Base-by-base conservation (phyloP, 139 green algal species). In the Chlamydomonas incerta region DNA sequence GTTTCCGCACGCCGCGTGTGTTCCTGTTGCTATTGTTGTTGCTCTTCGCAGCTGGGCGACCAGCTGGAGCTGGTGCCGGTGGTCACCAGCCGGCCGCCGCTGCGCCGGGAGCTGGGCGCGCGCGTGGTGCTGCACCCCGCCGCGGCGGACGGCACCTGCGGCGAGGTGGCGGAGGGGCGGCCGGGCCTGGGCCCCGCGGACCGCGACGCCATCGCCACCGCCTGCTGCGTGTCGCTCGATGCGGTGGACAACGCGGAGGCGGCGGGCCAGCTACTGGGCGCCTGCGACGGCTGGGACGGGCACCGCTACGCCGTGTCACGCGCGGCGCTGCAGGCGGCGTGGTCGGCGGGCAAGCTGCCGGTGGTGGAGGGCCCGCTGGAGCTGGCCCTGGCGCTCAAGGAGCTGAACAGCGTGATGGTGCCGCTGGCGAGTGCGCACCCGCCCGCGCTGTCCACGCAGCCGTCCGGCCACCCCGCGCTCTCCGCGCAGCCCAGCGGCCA, bases 351-450 rank as follows among this genome's bases (percentile, higher is more conserved):
- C 46, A 87, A 84, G 77, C 58, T 91, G 67, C 76, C 89, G 5
- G 67, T 95, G 26, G 31, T 94, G 52, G 90, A 94, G 68, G 92
- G 60, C 13, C 87, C 90, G 3, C 60, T 92, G 37, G 70, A 72
- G 41, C 67, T 93, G 29, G 90, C 81, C 13, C 11, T 69, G 28
- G 87, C 87, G 29, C 66, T 90, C 11, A 84, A 86, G 77, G 83
- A 74, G 65, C 71, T 71, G 11, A 50, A 50, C 41, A 63, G 24
- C 23, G 20, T 52, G 9, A 33, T 41, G 55, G 18, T 41, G 58
- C 63, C 63, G 63, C 63, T 15, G 18, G 8, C 1, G 18, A 70
- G 6, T 1, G 63, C 63, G 29, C 13, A 18, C n/a, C 34, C n/a
- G 13, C 13, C 29, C 63, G 21, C n/a, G 13, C 10, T 29, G 65